Evolutionary conservation across 805 yeast species (phyloP).

Genomic region (Kockiozyma suomiensis): DNA sequence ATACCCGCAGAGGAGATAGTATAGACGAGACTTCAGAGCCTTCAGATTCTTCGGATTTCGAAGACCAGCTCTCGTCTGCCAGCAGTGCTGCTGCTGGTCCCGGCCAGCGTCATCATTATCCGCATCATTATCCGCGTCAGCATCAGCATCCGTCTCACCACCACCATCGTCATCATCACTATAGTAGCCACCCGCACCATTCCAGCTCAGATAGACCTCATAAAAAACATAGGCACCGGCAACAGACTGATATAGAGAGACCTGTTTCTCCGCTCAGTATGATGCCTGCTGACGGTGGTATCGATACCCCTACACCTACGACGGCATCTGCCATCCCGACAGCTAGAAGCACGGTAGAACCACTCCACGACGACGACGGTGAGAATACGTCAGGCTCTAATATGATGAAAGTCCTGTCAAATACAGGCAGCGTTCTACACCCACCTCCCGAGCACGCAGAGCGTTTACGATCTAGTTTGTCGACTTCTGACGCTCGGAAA

Average conservation of each 20-base stretch:
- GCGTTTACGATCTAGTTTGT: not conserved
- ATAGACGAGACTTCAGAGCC: slow-evolving; percentile 5
- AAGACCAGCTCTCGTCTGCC: not conserved
- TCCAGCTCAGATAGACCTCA: not conserved
- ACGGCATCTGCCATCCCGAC: not conserved
- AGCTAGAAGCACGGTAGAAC: not conserved
- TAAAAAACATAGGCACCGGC: not conserved
- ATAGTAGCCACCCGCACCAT: not conserved
- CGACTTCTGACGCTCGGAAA: not conserved
- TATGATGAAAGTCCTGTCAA: not conserved
- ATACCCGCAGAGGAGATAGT: not conserved
- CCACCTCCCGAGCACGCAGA: not conserved
- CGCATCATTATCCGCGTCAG: not conserved
- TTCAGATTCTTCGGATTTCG: not conserved
- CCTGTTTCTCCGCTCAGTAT: not conserved
- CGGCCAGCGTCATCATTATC: not conserved
- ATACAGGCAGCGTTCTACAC: slow-evolving; percentile 8
- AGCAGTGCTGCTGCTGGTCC: not conserved
- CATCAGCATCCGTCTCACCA: not conserved
- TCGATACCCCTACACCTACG: not conserved
- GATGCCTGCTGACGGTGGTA: not conserved
- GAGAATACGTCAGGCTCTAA: not conserved
- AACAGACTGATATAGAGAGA: not conserved
- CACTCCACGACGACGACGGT: no score
- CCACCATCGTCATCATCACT: not conserved